Conservation (phyloP, 495 filamentous ascomycete species). For the Penicillium malachiteum region DNA sequence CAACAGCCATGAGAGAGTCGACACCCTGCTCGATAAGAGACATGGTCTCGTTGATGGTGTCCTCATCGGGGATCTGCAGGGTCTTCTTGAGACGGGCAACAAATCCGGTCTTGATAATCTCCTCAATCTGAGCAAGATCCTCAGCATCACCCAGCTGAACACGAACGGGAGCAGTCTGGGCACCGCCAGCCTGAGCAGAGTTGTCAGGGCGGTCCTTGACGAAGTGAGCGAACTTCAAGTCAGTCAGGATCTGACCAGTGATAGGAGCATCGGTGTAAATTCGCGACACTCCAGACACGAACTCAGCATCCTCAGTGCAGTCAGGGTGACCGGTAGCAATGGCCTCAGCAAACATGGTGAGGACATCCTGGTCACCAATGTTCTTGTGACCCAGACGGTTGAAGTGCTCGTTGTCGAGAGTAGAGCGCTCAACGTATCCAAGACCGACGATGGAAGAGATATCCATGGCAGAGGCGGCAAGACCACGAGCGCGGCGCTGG, state of each 20-base stretch:
- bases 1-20: conserved; percentile 3
- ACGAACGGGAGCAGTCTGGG: neutral
- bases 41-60: neutral
- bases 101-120: neutral
- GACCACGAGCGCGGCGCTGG: conserved; percentile 32
- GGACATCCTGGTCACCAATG: conserved; percentile 49
- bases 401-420: conserved; percentile 2
- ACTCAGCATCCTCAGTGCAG: neutral
- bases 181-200: too few species aligned
- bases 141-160: neutral
- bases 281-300: conserved; percentile 4
- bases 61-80: neutral
- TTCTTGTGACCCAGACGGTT: conserved; percentile 8
- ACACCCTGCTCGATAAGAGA: neutral
- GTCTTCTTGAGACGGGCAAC: neutral
- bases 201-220: too few species aligned
- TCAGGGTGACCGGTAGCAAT: conserved; percentile 11
- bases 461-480: conserved; percentile 18
- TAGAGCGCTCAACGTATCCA: conserved; percentile 37
- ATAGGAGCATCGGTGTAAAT: neutral
- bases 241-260: neutral
- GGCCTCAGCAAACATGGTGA: conserved; percentile 33
- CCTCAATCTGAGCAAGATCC: neutral
- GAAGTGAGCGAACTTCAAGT: too few species aligned
- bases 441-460: conserved; percentile 35